Conservation (phyloP, 352 stramenopile species). For the Pythium dissimile region DNA sequence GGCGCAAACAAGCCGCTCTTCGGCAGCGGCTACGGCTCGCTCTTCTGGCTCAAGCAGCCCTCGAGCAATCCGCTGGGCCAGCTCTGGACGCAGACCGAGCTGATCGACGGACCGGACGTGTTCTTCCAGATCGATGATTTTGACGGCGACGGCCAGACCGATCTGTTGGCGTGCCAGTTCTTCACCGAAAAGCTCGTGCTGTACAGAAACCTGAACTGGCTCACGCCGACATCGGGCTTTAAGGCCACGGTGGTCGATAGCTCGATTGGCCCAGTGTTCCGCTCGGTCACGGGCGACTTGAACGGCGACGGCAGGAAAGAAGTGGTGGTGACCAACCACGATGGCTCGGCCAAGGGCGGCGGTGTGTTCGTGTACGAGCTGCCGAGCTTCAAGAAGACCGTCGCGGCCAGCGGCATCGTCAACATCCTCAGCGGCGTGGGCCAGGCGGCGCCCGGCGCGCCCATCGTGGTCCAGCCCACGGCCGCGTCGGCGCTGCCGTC, state of each 20-base stretch:
- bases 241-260: slow-evolving; percentile 17
- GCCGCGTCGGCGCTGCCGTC: slow-evolving; percentile 4
- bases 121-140: slow-evolving; percentile 21
- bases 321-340: slow-evolving; percentile 16
- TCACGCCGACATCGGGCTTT: slow-evolving; percentile 8
- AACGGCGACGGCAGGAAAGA: slow-evolving; percentile 17
- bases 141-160: slow-evolving; percentile 9
- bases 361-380: slow-evolving; percentile 19
- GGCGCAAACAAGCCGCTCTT: slow-evolving; percentile 19
- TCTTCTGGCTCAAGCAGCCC: slow-evolving; percentile 22
- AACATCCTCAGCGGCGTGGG: slow-evolving; percentile 19
- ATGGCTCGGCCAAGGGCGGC: background rate
- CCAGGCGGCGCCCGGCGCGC: slow-evolving; percentile 12
- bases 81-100: slow-evolving; percentile 17
- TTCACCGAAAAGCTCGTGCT: slow-evolving; percentile 19
- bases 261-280: slow-evolving; percentile 14
- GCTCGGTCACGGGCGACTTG: slow-evolving; percentile 14
- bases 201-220: slow-evolving; percentile 21
- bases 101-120: slow-evolving; percentile 13
- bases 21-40: slow-evolving; percentile 14
- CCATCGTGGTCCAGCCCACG: slow-evolving; percentile 12
- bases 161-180: slow-evolving; percentile 14
- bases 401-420: slow-evolving; percentile 14
- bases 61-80: slow-evolving; percentile 15
- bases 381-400: slow-evolving; percentile 14